phyloP scores from a whole-genome alignment of 495 filamentous ascomycete species.

The Hyaloscypha hepaticicola region DNA sequence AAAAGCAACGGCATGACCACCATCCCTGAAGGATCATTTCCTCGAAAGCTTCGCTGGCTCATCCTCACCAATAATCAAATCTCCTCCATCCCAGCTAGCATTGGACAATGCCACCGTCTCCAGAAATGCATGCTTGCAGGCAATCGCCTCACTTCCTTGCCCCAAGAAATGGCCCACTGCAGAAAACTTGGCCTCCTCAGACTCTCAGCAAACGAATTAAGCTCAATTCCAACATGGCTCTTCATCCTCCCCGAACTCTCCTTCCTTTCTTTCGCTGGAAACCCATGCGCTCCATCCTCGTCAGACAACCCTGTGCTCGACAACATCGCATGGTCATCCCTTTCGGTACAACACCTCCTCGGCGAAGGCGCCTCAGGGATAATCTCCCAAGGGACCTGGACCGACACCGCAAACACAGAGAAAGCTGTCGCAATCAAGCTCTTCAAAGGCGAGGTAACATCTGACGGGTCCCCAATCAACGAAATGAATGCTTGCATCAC shows the following conservation, averaged over 20 bases:
- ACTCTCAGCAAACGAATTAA: slow-evolving; percentile 42
- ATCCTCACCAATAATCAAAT: slow-evolving; percentile 46
- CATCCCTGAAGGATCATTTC: slow-evolving; percentile 43
- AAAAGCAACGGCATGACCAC: slow-evolving; percentile 43
- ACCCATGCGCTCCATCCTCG: slow-evolving; percentile 39
- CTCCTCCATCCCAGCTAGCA: slow-evolving; percentile 36
- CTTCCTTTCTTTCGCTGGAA: slow-evolving; percentile 47
- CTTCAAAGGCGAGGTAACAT: slow-evolving; percentile 42
- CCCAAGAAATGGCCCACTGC: slow-evolving; percentile 41
- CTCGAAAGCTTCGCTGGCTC: slow-evolving; percentile 42
- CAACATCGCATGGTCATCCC: slow-evolving; percentile 40
- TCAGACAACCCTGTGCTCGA: slow-evolving; percentile 30
- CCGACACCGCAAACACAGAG: slow-evolving; percentile 22
- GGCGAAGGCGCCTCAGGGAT: slow-evolving; percentile 40
- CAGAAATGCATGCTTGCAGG: slow-evolving; percentile 47
- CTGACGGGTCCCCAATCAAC: slow-evolving; percentile 43
- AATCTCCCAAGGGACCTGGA: slow-evolving; percentile 40
- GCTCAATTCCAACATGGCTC: slow-evolving; percentile 39
- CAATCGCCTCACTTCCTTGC: slow-evolving; percentile 38
- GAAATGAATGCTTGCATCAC: slow-evolving; percentile 44
- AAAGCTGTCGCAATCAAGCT: slow-evolving; percentile 47
- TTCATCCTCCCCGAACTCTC: slow-evolving; percentile 43
- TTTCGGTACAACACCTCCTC: slow-evolving; percentile 37
- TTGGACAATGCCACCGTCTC: slow-evolving; percentile 40
- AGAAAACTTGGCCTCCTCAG: slow-evolving; percentile 42